Percentiles rank a stretch among this genome's conserved stretches.
phyloP scores from a whole-genome alignment of 768 basidiomycete genomes.

The Clavulina sp. region DNA sequence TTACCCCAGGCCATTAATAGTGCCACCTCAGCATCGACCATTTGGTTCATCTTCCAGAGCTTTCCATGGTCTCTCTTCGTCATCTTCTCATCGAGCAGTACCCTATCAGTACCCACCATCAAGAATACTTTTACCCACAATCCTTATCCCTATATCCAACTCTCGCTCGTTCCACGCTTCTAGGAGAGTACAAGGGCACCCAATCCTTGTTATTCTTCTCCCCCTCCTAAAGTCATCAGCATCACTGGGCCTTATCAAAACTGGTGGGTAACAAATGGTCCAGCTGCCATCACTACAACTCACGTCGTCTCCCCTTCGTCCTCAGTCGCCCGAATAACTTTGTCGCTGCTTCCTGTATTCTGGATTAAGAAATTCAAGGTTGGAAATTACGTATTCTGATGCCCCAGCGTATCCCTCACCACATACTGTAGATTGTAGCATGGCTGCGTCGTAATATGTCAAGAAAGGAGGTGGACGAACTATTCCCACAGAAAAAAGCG shows the following conservation, averaged over 20 bases:
- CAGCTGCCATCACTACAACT: neutral
- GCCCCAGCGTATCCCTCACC: slow-evolving; percentile 23
- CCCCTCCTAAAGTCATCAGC: neutral
- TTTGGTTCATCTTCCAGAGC: no score
- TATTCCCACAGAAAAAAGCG: neutral
- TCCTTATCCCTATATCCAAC: no score
- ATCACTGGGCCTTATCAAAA: neutral
- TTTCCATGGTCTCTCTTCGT: no score
- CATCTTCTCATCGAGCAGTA: no score
- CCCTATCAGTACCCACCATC: no score
- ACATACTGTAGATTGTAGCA: slow-evolving; percentile 1
- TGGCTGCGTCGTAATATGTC: neutral
- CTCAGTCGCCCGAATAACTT: slow-evolving; percentile 43
- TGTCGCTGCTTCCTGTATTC: slow-evolving; percentile 59
- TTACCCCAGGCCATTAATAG: no score
- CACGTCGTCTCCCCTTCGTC: neutral
- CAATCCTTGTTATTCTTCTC: neutral
- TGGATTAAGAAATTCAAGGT: slow-evolving; percentile 36
- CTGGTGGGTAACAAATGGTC: neutral
- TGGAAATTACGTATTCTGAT: slow-evolving; percentile 22
- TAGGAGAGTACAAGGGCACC: neutral
- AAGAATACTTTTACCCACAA: no score
- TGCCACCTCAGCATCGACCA: no score
- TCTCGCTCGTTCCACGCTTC: neutral
- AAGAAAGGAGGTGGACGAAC: neutral